These are phyloP conservation scores for Lipomyces kockii DNA, from an alignment of 805 yeast genomes.

Conservation along the genomic window DNA sequence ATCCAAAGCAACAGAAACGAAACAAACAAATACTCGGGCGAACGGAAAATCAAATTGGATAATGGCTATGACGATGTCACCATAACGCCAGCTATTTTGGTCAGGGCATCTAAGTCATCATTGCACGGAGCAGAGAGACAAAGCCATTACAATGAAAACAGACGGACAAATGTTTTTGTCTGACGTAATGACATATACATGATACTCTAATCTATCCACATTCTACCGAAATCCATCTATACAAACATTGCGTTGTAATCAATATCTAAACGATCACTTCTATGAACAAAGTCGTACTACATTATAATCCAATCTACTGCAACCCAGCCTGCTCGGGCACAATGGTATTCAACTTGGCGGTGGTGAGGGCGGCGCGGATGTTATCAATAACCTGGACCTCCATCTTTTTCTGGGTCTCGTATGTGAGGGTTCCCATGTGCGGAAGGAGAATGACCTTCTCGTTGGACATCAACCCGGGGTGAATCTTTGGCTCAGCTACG, in stretches of 20 bases:
- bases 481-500: constrained; percentile 59
- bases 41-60: no score
- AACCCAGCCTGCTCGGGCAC: constrained; percentile 68
- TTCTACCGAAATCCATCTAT: neutral
- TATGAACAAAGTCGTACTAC: neutral
- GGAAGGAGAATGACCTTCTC: constrained; percentile 71
- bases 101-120: no score
- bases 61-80: no score
- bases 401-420: constrained; percentile 77
- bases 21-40: no score
- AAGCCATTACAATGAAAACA: no score
- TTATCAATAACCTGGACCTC: constrained; percentile 78
- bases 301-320: constrained; percentile 12
- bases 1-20: no score
- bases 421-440: constrained; percentile 84
- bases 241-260: neutral
- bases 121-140: no score
- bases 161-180: no score
- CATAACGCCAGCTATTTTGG: no score
- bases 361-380: constrained; percentile 58
- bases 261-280: neutral
- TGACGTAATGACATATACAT: no score
- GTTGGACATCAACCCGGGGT: constrained; percentile 56
- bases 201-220: neutral
- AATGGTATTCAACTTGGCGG: constrained; percentile 71